Evolutionary conservation across 257 asterid genomes (phyloP), one percentile per base, ranked within the genome.

Genomic region (Ballota nigra): DNA sequence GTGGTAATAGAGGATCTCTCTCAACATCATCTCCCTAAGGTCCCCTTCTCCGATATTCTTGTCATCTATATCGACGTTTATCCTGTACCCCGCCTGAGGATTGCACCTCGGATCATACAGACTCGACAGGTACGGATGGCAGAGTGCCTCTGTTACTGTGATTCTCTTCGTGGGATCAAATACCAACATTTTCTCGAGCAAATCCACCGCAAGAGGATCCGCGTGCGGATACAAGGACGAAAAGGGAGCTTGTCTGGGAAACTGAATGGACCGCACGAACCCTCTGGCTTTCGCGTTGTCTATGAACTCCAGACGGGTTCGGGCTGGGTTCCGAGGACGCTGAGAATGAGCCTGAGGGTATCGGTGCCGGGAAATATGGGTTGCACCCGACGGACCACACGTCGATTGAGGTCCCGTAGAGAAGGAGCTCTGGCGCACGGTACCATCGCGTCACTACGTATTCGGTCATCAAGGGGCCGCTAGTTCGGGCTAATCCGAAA

Each of bases 381-480:
- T 29, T 76, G 78, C 86, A 82, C 10, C 86, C 83, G 0, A 73
- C 86, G 0, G 86, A 78, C 86, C 86, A 78, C 69, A 82, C 63
- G 26, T 82, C 86, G 9, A 82, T 82, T 15, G 86, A 75, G 66
- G 82, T 53, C 55, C 86, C 83, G 10, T 82, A 78, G 15, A 82
- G 83, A 16, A 82, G 86, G 13, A 82, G 81, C 75, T 82, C 86
- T 0, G 83, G 86, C 10, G 82, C 86, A 55, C 86, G 83, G 45
- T 82, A 82, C 83, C 86, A 78, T 63, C 86, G 52, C 2, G 83
- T 82, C 72, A 82, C 86, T 1, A 82, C 86, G 49, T 82, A 82
- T 53, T 78, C 83, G 0, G 83, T 82, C 86, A 82, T 82, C 66
- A 82, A 22, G 19, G 69, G 81, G 3, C 83, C 77, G 33, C 18